These are phyloP conservation scores for Coniella vitis DNA, from an alignment of 2,329 filamentous ascomycete species.

Conservation along the genomic window DNA sequence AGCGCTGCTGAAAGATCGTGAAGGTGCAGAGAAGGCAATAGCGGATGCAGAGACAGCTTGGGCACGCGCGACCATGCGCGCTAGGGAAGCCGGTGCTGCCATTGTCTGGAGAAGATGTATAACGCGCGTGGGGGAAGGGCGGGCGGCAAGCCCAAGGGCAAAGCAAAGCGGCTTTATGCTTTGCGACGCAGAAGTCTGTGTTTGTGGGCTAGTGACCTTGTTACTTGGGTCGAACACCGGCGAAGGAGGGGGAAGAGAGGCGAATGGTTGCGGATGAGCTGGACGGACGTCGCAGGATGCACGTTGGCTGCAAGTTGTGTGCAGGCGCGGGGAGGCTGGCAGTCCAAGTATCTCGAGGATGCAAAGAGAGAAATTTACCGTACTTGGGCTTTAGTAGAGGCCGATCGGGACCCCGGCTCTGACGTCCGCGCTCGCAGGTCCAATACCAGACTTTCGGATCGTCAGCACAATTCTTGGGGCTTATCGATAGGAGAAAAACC, in stretches of 20 bases:
- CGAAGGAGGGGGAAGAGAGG: not conserved
- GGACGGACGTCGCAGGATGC: not conserved
- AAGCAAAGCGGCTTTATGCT: not conserved
- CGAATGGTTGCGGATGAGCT: too few relatives aligned
- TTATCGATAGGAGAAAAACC: slow-evolving; percentile 11
- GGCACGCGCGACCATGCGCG: slow-evolving; percentile 3
- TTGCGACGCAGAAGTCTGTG: too few relatives aligned
- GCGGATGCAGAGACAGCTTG: not conserved
- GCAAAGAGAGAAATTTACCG: not conserved
- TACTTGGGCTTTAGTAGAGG: not conserved
- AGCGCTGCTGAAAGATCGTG: slow-evolving; percentile 1
- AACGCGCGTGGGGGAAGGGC: not conserved
- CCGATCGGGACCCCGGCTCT: not conserved
- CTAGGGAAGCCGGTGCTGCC: not conserved
- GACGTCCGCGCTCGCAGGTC: not conserved
- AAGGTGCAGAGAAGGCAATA: not conserved
- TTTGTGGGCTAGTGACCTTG: too few relatives aligned
- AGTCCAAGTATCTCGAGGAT: not conserved
- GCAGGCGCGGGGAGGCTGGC: not conserved
- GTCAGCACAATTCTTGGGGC: slow-evolving; percentile 10
- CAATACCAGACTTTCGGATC: slow-evolving; percentile 11
- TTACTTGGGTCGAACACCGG: too few relatives aligned
- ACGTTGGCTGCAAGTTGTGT: slow-evolving; percentile 10
- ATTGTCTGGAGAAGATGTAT: not conserved
- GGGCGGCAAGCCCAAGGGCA: not conserved